Conservation (phyloP, 768 basidiomycete genomes). For the Mycena olivaceomarginata region DNA sequence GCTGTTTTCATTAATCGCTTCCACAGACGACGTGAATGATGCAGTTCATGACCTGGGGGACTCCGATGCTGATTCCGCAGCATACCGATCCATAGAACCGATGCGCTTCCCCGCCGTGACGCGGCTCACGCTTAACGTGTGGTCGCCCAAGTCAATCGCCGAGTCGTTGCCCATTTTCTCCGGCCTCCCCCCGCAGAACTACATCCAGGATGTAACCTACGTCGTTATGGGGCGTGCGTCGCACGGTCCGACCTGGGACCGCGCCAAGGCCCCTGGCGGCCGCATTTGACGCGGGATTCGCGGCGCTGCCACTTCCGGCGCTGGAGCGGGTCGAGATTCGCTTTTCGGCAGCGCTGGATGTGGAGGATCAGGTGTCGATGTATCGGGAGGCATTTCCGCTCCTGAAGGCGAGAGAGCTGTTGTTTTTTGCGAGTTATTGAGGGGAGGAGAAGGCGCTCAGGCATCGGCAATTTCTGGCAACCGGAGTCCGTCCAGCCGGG, state of each 20-base stretch:
- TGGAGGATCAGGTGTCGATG: neutral
- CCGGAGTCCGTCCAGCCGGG: too few relatives aligned
- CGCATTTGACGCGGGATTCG: neutral
- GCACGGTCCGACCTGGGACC: neutral
- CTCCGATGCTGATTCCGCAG: neutral
- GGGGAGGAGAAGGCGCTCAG: too few relatives aligned
- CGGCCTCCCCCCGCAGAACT: neutral
- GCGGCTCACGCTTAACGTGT: neutral
- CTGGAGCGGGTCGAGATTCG: neutral
- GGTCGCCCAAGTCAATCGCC: neutral
- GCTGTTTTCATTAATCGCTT: neutral
- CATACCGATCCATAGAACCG: neutral
- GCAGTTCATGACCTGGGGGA: neutral
- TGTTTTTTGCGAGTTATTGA: neutral
- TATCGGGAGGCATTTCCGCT: neutral
- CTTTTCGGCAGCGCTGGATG: neutral
- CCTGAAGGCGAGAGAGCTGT: neutral
- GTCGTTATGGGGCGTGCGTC: neutral
- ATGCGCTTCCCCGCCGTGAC: neutral
- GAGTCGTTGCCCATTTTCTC: neutral
- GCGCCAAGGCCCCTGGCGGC: neutral
- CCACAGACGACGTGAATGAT: too few relatives aligned
- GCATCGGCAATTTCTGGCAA: too few relatives aligned
- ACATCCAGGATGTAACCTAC: neutral
- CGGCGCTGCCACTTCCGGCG: neutral